phyloP scores from a whole-genome alignment of 2,329 filamentous ascomycete genomes.

The Penicillium sp. region DNA sequence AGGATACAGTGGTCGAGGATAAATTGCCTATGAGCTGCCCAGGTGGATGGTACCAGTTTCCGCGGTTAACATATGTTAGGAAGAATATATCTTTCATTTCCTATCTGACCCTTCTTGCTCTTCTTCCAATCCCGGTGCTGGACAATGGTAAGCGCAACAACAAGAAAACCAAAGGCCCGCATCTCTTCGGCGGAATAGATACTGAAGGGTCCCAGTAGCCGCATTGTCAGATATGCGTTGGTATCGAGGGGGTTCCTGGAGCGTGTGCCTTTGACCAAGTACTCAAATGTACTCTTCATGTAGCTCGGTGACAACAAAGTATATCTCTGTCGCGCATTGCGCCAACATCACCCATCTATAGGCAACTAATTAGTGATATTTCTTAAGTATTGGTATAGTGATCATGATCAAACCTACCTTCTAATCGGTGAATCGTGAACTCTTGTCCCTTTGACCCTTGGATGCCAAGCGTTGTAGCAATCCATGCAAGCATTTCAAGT shows the following conservation, averaged over 20 bases:
- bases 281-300: not conserved
- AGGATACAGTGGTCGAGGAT: no score
- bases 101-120: not conserved
- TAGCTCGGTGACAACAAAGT: not conserved
- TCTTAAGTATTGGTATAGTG: not conserved
- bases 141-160: not conserved
- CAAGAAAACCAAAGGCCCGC: not conserved
- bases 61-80: not conserved
- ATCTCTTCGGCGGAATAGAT: not conserved
- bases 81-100: not conserved
- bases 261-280: not conserved
- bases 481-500: not conserved
- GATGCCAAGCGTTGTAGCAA: not conserved
- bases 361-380: not conserved
- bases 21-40: no score
- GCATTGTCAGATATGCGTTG: not conserved
- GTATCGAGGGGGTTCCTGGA: not conserved
- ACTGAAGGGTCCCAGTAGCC: not conserved
- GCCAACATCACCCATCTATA: not conserved
- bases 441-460: not conserved
- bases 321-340: not conserved
- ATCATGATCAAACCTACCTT: not conserved
- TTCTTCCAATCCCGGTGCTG: conserved; percentile 1
- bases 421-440: not conserved
- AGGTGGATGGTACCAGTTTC: no score